phyloP scores from a whole-genome alignment of 306 rosid species.

The Prunus armeniaca region DNA sequence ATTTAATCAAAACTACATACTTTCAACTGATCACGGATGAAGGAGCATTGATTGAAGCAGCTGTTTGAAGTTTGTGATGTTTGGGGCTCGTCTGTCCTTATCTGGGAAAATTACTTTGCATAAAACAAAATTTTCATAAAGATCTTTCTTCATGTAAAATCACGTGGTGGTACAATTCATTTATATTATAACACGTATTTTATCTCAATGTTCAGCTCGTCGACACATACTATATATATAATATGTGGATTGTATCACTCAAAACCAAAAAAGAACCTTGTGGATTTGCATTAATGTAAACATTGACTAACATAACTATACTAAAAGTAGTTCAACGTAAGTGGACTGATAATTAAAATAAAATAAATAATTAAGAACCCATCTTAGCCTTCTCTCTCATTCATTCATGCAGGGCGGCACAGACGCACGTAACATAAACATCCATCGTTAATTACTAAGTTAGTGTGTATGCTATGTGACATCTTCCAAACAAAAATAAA shows the following conservation, averaged over 20 bases:
- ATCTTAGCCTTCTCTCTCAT: background rate
- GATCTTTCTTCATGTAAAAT: too few species aligned
- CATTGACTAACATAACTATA: background rate
- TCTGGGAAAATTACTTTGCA: background rate
- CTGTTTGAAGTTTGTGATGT: background rate
- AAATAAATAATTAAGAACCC: background rate
- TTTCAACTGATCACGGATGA: background rate
- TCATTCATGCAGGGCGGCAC: conserved; percentile 1
- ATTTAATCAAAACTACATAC: too few species aligned
- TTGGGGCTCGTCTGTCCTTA: background rate
- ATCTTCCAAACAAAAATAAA: background rate
- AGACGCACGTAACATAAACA: background rate
- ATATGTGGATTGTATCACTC: background rate
- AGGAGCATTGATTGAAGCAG: background rate
- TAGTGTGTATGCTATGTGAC: background rate
- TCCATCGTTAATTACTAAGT: background rate
- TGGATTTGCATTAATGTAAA: background rate
- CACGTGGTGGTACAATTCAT: too few species aligned
- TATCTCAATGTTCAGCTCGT: too few species aligned
- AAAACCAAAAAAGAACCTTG: background rate
- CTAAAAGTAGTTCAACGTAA: background rate
- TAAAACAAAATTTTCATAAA: too few species aligned
- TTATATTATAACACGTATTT: too few species aligned
- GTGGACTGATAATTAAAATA: background rate
- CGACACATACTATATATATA: too few species aligned